Conservation (phyloP, 805 yeast genomes). For the Huiozyma naganishii region DNA sequence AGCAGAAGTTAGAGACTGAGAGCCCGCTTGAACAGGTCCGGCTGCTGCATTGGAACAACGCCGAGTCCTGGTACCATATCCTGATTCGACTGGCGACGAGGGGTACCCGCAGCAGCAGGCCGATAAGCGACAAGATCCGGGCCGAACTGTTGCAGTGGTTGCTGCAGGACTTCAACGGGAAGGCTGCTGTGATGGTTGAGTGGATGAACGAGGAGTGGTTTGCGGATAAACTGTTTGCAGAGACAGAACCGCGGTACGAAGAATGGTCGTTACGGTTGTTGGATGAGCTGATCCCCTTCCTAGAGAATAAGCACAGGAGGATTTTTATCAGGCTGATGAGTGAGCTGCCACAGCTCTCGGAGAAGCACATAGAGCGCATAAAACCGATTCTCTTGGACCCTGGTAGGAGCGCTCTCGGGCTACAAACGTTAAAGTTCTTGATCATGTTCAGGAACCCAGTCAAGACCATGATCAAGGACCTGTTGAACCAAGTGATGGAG, state of each 20-base stretch:
- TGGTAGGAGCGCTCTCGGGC: conserved; percentile 66
- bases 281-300: conserved; percentile 72
- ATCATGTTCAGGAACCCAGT: conserved; percentile 89
- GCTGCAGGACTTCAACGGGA: conserved; percentile 55
- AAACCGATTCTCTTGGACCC: conserved; percentile 79
- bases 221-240: conserved; percentile 32
- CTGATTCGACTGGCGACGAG: conserved; percentile 73
- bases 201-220: conserved; percentile 98
- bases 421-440: conserved; percentile 69
- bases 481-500: conserved; percentile 17
- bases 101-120: conserved; percentile 44
- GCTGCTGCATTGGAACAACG: conserved; percentile 44
- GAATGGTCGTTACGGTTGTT: conserved; percentile 62
- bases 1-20: background rate
- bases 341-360: conserved; percentile 72
- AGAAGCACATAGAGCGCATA: conserved; percentile 50
- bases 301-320: conserved; percentile 73
- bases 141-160: conserved; percentile 63
- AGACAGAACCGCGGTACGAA: conserved; percentile 34
- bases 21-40: conserved; percentile 17
- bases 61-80: conserved; percentile 66
- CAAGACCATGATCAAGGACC: conserved; percentile 28
- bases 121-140: conserved; percentile 52
- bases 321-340: conserved; percentile 72
- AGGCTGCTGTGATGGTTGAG: conserved; percentile 68